phyloP scores from a whole-genome alignment of 2,329 filamentous ascomycete genomes.

The Pseudonectria buxi region DNA sequence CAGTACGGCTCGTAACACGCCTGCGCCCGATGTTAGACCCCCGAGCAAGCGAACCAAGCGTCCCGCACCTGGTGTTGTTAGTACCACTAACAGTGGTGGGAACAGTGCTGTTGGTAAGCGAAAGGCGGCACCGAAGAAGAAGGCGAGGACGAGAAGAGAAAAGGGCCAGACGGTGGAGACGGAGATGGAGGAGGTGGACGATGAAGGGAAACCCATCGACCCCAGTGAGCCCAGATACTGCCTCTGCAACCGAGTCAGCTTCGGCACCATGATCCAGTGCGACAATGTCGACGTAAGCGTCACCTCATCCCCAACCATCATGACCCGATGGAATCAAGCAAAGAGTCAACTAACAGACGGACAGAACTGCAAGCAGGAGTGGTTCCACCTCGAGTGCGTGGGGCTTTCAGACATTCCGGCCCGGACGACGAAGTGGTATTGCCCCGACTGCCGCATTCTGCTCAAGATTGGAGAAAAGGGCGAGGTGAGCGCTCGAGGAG shows the following conservation, averaged over 20 bases:
- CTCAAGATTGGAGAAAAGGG: slow-evolving; percentile 58
- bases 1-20: slow-evolving; percentile 52
- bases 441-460: slow-evolving; percentile 63
- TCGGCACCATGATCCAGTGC: slow-evolving; percentile 76
- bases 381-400: slow-evolving; percentile 80
- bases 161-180: slow-evolving; percentile 36
- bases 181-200: slow-evolving; percentile 55
- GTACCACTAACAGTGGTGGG: slow-evolving; percentile 52
- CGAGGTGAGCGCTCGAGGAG: slow-evolving; percentile 53
- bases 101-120: slow-evolving; percentile 65
- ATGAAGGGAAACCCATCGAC: slow-evolving; percentile 64
- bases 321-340: slow-evolving; percentile 3
- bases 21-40: slow-evolving; percentile 42
- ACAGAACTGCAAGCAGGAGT: slow-evolving; percentile 68
- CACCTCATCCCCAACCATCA: slow-evolving; percentile 6
- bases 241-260: slow-evolving; percentile 71
- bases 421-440: slow-evolving; percentile 77
- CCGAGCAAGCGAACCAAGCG: slow-evolving; percentile 57
- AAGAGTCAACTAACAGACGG: slow-evolving; percentile 11
- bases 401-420: slow-evolving; percentile 61
- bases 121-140: slow-evolving; percentile 63
- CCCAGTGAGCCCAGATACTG: slow-evolving; percentile 73
- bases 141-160: slow-evolving; percentile 44
- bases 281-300: slow-evolving; percentile 66
- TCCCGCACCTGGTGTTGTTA: slow-evolving; percentile 67